Conservation (phyloP, 1,284 basidiomycete species). For the Volvariella volvacea region DNA sequence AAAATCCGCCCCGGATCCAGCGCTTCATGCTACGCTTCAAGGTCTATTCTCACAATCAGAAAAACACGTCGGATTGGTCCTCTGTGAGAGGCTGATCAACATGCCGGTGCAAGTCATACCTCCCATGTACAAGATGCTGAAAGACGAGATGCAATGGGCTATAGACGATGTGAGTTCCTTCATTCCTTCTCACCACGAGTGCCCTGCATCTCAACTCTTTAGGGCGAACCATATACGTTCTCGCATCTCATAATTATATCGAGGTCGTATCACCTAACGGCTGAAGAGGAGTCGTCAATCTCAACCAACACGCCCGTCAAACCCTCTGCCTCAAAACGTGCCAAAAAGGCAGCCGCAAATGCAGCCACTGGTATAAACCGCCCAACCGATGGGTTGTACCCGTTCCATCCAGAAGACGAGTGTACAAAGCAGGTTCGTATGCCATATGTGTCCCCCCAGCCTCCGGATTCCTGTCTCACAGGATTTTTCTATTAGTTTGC, state of each 20-base stretch:
- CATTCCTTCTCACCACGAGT: conserved; percentile 1
- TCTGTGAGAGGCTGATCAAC: conserved; percentile 85
- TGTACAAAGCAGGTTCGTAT: conserved; percentile 54
- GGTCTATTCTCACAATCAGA: conserved; percentile 41
- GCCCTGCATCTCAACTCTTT: conserved; percentile 2
- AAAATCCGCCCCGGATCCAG: conserved; percentile 35
- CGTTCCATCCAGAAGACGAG: conserved; percentile 87
- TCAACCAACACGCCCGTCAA: conserved; percentile 27
- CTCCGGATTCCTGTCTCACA: neutral
- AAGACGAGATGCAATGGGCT: conserved; percentile 72
- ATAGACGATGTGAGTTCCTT: conserved; percentile 46
- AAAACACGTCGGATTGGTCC: conserved; percentile 70
- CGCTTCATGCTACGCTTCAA: conserved; percentile 47
- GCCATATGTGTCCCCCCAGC: conserved; percentile 5
- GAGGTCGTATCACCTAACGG: conserved; percentile 61
- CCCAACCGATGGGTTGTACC: conserved; percentile 47
- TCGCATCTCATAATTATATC: conserved; percentile 71
- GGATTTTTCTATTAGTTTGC: conserved; percentile 43
- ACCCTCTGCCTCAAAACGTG: conserved; percentile 24
- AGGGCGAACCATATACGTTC: conserved; percentile 69
- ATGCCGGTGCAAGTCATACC: conserved; percentile 89
- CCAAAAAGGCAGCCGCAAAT: conserved; percentile 27
- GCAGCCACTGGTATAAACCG: conserved; percentile 14
- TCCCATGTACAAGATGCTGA: conserved; percentile 85
- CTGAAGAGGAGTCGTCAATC: conserved; percentile 47